Conservation (phyloP, 2,329 filamentous ascomycete species). For the Teratosphaeria destructans region DNA sequence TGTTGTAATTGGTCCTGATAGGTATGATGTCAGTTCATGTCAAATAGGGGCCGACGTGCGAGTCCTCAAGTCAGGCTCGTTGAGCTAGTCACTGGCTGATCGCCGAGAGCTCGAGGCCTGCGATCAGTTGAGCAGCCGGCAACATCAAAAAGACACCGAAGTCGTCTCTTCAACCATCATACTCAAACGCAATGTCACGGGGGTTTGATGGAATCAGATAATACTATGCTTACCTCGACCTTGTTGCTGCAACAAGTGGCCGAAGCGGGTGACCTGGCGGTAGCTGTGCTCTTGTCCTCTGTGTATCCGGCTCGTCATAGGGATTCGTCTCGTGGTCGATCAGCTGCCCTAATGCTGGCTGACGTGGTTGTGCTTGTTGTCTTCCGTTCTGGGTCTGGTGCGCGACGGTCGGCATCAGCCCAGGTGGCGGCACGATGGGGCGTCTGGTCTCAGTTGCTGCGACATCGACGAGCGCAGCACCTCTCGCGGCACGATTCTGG, state of each 20-base stretch:
- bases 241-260: not conserved
- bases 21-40: not conserved
- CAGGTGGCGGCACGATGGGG: not conserved
- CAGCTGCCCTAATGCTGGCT: not conserved
- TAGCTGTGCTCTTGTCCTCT: not conserved
- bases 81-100: not conserved
- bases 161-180: not conserved
- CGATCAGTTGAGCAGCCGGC: not conserved
- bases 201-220: not conserved
- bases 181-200: not conserved
- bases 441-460: not conserved
- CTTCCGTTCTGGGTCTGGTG: not conserved
- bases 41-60: not conserved
- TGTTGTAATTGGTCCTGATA: not conserved
- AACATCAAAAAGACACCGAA: not conserved
- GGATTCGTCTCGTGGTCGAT: not conserved
- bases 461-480: conserved; percentile 6
- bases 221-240: not conserved
- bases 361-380: not conserved
- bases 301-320: not conserved
- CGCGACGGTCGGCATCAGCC: not conserved
- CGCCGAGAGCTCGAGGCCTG: not conserved
- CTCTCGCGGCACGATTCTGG: not conserved
- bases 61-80: not conserved
- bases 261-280: not conserved